Conservation (phyloP, 345 rosid species). For the Capsella bursapastoris region DNA sequence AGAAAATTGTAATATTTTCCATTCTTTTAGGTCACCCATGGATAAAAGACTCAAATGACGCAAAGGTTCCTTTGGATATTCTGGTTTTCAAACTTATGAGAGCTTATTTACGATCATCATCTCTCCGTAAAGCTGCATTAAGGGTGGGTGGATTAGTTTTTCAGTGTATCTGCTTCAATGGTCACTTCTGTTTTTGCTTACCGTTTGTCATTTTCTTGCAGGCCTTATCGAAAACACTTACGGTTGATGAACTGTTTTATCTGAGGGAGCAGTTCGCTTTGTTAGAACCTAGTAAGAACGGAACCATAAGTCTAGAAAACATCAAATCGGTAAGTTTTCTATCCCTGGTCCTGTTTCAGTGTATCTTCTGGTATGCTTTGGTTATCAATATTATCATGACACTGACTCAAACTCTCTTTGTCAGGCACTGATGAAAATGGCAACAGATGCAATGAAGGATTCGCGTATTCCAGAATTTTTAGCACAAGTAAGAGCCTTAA, state of each 20-base stretch:
- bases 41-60: conserved; percentile 63
- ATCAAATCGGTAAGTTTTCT: conserved; percentile 56
- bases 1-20: conserved; percentile 4
- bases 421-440: conserved; percentile 86
- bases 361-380: neutral
- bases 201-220: conserved; percentile 43
- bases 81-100: conserved; percentile 79
- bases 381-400: conserved; percentile 14
- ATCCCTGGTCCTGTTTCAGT: conserved; percentile 5
- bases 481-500: conserved; percentile 61
- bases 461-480: conserved; percentile 88
- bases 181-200: conserved; percentile 29
- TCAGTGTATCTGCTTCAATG: neutral
- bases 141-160: conserved; percentile 57
- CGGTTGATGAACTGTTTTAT: conserved; percentile 78
- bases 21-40: conserved; percentile 84
- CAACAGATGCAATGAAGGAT: conserved; percentile 94
- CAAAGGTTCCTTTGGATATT: conserved; percentile 74
- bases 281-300: conserved; percentile 81
- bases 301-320: conserved; percentile 77
- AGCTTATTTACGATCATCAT: conserved; percentile 85
- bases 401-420: conserved; percentile 28
- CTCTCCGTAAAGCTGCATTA: conserved; percentile 93
- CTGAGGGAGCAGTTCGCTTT: conserved; percentile 85
- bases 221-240: conserved; percentile 91